These are phyloP conservation scores for Purpureocillium lavendulum DNA, from an alignment of 2,329 filamentous ascomycete genomes.

Conservation along the genomic window DNA sequence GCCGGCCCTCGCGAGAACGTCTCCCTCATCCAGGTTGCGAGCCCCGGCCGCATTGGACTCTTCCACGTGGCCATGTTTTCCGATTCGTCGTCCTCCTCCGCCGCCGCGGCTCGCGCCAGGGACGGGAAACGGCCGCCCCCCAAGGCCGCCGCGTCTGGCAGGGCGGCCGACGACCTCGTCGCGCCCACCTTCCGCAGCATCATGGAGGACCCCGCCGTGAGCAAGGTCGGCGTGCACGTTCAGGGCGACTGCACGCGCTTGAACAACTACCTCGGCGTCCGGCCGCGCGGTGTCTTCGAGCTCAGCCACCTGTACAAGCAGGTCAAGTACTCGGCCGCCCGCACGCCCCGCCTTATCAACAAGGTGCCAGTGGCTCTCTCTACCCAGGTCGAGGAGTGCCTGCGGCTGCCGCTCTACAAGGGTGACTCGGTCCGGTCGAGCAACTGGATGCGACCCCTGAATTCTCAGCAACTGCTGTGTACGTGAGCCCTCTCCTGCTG, in stretches of 20 bases:
- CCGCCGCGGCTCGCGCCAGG: too few species aligned
- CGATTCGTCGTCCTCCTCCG: too few species aligned
- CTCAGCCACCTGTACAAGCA: slow-evolving; percentile 75
- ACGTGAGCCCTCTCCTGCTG: slow-evolving; percentile 32
- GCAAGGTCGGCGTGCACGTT: slow-evolving; percentile 72
- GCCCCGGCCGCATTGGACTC: slow-evolving; percentile 65
- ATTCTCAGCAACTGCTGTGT: slow-evolving; percentile 60
- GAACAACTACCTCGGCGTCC: slow-evolving; percentile 54
- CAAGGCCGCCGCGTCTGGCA: slow-evolving; percentile 10
- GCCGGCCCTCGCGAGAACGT: slow-evolving; percentile 58
- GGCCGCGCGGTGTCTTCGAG: slow-evolving; percentile 64
- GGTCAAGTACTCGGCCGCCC: slow-evolving; percentile 53
- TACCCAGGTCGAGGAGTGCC: slow-evolving; percentile 59
- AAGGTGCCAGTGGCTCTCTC: slow-evolving; percentile 59
- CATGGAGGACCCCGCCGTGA: slow-evolving; percentile 60
- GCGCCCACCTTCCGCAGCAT: slow-evolving; percentile 62
- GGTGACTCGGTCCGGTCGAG: slow-evolving; percentile 59
- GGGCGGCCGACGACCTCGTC: slow-evolving; percentile 47
- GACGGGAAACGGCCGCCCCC: too few species aligned
- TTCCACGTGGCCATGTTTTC: slow-evolving; percentile 75
- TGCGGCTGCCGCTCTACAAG: slow-evolving; percentile 71
- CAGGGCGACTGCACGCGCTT: slow-evolving; percentile 63
- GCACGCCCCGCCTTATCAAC: slow-evolving; percentile 51
- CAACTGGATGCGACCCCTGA: slow-evolving; percentile 62
- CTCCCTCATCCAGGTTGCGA: slow-evolving; percentile 77